A percentile compares a stretch with the other conserved stretches of the same genome.
Conservation (phyloP, 2,329 filamentous ascomycete genomes). For the Tolypocladium guangdongense region DNA sequence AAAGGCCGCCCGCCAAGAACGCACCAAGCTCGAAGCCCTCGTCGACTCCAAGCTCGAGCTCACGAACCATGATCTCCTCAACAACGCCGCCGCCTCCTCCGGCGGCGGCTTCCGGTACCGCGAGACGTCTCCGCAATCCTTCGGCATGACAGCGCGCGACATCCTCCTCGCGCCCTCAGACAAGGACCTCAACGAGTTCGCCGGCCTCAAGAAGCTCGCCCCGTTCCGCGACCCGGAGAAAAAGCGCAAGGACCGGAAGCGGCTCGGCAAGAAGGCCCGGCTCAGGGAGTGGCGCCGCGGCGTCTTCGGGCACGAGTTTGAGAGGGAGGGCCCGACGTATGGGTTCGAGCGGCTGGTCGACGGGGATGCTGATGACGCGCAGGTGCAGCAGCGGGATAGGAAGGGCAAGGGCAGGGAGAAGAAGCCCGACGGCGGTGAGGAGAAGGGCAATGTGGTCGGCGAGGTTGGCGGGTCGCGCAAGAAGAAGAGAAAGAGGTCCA, state of each 20-base stretch:
- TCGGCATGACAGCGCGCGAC: constrained; percentile 80
- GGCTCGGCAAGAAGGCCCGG: constrained; percentile 83
- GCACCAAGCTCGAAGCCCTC: constrained; percentile 72
- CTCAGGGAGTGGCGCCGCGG: constrained; percentile 74
- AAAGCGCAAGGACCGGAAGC: constrained; percentile 81
- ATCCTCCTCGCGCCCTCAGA: constrained; percentile 85
- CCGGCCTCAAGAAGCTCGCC: constrained; percentile 88
- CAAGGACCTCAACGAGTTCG: constrained; percentile 76
- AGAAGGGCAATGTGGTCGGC: constrained; percentile 15
- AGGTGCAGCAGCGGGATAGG: neutral
- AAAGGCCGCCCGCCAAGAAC: constrained; percentile 68
- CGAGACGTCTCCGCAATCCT: constrained; percentile 81
- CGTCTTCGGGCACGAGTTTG: constrained; percentile 48
- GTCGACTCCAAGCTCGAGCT: constrained; percentile 74
- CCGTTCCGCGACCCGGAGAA: constrained; percentile 80
- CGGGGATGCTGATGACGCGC: constrained; percentile 9
- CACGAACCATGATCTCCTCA: constrained; percentile 50
- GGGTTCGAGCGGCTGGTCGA: constrained; percentile 36
- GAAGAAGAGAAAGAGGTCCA: constrained; percentile 43
- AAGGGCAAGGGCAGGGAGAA: neutral
- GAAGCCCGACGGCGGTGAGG: neutral
- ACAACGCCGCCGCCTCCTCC: constrained; percentile 22
- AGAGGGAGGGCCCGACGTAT: constrained; percentile 44
- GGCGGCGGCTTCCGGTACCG: constrained; percentile 67
- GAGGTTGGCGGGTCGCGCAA: constrained; percentile 23